Evolutionary conservation across 176 grass and related monocot genomes (phyloP), one percentile per base, ranked within the genome.

Genomic region (Oryza australiensis): DNA sequence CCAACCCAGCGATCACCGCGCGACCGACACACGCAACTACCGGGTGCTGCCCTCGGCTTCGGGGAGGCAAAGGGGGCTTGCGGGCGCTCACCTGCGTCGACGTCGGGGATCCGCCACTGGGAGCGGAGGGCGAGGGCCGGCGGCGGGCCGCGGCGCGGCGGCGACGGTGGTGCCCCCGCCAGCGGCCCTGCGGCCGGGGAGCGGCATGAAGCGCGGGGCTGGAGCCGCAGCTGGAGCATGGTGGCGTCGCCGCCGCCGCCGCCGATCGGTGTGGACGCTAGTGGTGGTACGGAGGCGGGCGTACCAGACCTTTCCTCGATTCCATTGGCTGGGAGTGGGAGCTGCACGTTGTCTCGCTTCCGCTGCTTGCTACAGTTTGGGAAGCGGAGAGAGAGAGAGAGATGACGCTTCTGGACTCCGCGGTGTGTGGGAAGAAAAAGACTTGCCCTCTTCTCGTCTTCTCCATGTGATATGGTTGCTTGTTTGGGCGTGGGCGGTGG

Each of bases 41-140:
- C 3, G 12, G 10, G 12, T 45, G 42, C 12, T 12, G 9, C 12
- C 12, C 27, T 1, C 35, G 18, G 46, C 3, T 15, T n/a, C 30
- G 30, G 42, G 26, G 42, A 59, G 4, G 49, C 5, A 14, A 16
- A 14, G 45, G 18, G 5, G n/a, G n/a, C n/a, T n/a, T n/a, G n/a
- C 6, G 40, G 64, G 35, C 9, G 49, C 15, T 48, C 62, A 94
- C 92, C 88, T 73, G 83, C 45, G 79, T 91, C 24, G 46, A 89
- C 77, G 30, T 91, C 83, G 32, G 92, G 79, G 65, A 91, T 83
- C 79, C 91, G 91, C 89, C 83, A 94, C 62, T 80, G 75, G 65
- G 86, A 87, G 46, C 59, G 70, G 73, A 91, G 33, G 29, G 92
- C 83, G 64, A 80, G 37, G 37, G 75, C 63, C 18, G 60, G 75